Evolutionary conservation across 805 yeast genomes (phyloP), one percentile per base, ranked within the genome.

Genomic region (Candida takata): DNA sequence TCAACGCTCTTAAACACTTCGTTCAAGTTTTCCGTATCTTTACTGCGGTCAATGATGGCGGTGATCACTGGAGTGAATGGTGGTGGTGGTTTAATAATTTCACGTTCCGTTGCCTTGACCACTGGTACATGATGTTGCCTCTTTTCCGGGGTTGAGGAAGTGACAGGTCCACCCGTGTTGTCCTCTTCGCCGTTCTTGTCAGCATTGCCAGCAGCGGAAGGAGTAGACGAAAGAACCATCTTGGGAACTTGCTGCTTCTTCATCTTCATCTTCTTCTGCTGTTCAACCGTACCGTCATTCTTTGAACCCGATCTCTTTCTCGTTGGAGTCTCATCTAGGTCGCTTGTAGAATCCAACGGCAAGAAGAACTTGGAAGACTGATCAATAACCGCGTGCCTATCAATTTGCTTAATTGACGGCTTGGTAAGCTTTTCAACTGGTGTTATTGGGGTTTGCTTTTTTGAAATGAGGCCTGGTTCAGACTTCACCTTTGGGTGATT

Each of bases 331-430:
- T 45, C 49, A 19, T 36, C 36, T 7, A 35, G 6, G 9, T 29
- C 40, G 6, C 28, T 11, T 16, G 25, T 32, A 6, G 30, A 8
- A 7, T 32, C 39, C 17, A 35, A 41, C 4, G 49, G 48, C 24
- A 50, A 30, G 27, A 42, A 41, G 38, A 43, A 48, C 33, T 47
- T 50, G 6, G 51, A 32, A 15, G 51, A 36, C 18, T 47, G 34
- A 17, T 46, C 51, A 20, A 35, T 37, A 7, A 31, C 30, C 6
- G 25, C 20, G 19, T 33, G 32, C 10, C 42, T 38, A 8, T 33
- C 37, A 7, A 38, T 10, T 6, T 42, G 40, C 14, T 36, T 43
- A 8, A 15, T 31, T 9, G 29, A 11, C 2, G 43, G 36, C 26
- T 40, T 35, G 19, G 41, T 27, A 11, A 38, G 38, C 23, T 40